Evolutionary conservation across 805 yeast species (phyloP), one percentile per base, ranked within the genome.

Genomic region (Wickerhamiella slavikovae): DNA sequence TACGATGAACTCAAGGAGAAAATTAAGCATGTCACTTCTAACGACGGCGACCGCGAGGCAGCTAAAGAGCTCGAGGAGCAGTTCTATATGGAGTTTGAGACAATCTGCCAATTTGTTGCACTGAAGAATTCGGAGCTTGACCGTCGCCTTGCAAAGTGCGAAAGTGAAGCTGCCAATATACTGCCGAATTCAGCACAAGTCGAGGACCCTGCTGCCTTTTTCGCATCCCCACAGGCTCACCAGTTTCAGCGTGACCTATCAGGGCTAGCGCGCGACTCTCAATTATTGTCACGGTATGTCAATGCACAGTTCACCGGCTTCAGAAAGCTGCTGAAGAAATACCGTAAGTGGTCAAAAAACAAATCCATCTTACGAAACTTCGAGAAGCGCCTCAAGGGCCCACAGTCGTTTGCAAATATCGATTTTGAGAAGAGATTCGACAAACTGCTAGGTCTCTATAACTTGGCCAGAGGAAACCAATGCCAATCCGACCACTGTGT

Each of bases 291-390:
- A n/a, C 59, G 79, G 36, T 78, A 73, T 44, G 65, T 76, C 11
- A 53, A 71, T 15, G 62, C 77, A 5, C 93, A 78, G 44, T 70
- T 71, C 42, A 69, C 79, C 3, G 91, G 58, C 4, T 57, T 75
- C 28, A 60, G 71, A 36, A 78, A 78, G 51, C 60, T 78, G 29
- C 57, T 78, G 42, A 78, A 79, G 52, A 78, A 79, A 46, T 73
- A 57, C 43, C 52, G 58, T 22, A 60, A 63, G 35, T 62, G 64
- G 47, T 57, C 64, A 3, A 28, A 43, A 2, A 42, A 45, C 15
- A 49, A 51, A 9, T 38, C 34, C 33, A 43, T 38, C 23, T 40
- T 43, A 5, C 25, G 17, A 2, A 30, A 31, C 15, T 47, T 42
- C 34, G 37, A 42, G 18, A 47, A 42, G 4, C 32, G 64, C 17